Conservation (phyloP, 345 rosid genomes). For the Schrenkiella parvula region DNA sequence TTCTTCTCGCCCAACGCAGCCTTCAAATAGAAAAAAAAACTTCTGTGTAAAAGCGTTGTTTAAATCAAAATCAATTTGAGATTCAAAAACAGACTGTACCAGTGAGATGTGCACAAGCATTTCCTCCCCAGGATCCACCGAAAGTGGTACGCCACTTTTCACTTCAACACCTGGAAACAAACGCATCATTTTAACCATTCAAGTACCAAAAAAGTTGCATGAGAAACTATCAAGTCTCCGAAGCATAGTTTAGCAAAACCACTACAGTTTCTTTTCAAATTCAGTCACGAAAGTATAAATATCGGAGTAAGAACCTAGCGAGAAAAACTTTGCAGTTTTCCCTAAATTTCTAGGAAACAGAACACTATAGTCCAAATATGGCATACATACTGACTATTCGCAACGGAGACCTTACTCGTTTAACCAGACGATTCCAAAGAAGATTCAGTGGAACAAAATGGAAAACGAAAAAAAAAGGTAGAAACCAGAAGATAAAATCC, state of each 20-base stretch:
- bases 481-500: background rate
- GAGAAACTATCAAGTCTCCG: background rate
- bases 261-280: background rate
- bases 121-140: slow-evolving; percentile 34
- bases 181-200: background rate
- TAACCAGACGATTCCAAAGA: background rate
- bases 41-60: background rate
- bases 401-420: background rate
- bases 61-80: background rate
- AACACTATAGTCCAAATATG: background rate
- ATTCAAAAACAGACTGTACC: slow-evolving; percentile 30
- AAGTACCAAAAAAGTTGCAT: background rate
- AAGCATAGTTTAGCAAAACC: background rate
- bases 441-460: background rate
- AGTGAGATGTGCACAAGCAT: slow-evolving; percentile 57
- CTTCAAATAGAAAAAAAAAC: slow-evolving; percentile 30
- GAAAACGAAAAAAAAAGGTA: background rate
- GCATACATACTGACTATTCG: background rate
- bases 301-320: background rate
- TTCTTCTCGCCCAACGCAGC: slow-evolving; percentile 56
- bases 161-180: slow-evolving; percentile 58
- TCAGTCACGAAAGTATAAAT: background rate
- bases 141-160: slow-evolving; percentile 38
- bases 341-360: background rate
- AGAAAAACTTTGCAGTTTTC: background rate